phyloP scores from a whole-genome alignment of 371 early-diverging fungal species.

The Fennellomyces sp. region DNA sequence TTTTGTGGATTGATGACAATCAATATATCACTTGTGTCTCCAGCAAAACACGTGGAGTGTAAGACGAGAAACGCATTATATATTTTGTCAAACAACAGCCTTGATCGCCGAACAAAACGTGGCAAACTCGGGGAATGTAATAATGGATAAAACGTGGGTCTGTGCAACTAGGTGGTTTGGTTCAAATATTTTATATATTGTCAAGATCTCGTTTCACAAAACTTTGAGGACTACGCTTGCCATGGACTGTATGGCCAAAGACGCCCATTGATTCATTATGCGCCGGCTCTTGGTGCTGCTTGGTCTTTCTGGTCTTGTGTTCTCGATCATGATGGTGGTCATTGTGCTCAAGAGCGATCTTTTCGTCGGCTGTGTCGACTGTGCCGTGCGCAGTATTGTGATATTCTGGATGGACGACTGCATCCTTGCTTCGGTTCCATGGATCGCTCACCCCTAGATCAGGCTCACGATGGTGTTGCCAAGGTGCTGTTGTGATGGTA shows the following conservation, averaged over 20 bases:
- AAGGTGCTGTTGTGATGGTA: slow-evolving; percentile 15
- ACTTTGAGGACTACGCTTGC: slow-evolving; percentile 1
- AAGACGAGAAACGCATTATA: too few relatives aligned
- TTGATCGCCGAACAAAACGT: neutral
- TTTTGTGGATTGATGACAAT: too few relatives aligned
- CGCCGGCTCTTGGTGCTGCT: neutral
- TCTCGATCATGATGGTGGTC: neutral
- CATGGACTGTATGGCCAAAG: slow-evolving; percentile 16
- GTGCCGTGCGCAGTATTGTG: slow-evolving; percentile 44
- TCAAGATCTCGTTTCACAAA: slow-evolving; percentile 22
- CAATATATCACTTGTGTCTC: too few relatives aligned
- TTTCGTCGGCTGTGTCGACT: slow-evolving; percentile 14
- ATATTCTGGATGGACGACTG: slow-evolving; percentile 34
- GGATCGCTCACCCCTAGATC: slow-evolving; percentile 29
- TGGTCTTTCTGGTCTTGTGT: neutral
- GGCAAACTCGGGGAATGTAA: neutral
- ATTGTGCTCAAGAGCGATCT: slow-evolving; percentile 2
- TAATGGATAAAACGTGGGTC: slow-evolving; percentile 2
- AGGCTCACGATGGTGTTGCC: slow-evolving; percentile 16
- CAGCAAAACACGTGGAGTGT: too few relatives aligned
- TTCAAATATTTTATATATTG: slow-evolving; percentile 9
- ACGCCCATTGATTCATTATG: neutral
- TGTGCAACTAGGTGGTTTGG: neutral
- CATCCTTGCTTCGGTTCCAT: slow-evolving; percentile 34
- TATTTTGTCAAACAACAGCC: too few relatives aligned